These are phyloP conservation scores for Wickerhamomyces canadensis DNA, from an alignment of 805 yeast genomes.

Conservation along the genomic window DNA sequence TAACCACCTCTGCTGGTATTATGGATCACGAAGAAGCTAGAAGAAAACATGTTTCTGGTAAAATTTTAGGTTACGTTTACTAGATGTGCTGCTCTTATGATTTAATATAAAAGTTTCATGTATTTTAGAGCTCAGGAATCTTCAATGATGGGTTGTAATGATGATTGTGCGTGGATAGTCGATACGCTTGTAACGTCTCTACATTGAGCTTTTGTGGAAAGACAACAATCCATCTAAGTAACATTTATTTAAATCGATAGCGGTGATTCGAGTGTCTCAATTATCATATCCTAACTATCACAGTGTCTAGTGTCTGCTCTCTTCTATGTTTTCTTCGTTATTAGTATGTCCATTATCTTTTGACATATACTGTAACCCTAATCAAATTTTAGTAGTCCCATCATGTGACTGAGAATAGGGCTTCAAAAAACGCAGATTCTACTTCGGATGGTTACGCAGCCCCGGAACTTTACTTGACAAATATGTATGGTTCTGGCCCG, in stretches of 20 bases:
- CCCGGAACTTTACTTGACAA: neutral
- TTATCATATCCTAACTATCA: too few species aligned
- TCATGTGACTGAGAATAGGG: constrained; percentile 6
- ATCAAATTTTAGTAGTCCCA: neutral
- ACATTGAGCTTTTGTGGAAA: too few species aligned
- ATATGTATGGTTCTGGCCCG: constrained; percentile 2
- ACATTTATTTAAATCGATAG: too few species aligned
- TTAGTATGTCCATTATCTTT: too few species aligned
- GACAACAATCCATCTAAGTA: too few species aligned
- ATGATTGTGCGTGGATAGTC: too few species aligned
- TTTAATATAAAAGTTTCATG: constrained; percentile 9
- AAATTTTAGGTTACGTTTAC: constrained; percentile 97
- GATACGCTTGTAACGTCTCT: too few species aligned
- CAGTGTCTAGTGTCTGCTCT: too few species aligned
- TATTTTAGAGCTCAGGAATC: constrained; percentile 7
- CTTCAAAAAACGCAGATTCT: neutral
- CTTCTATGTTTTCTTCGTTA: too few species aligned
- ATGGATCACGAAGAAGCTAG: constrained; percentile 99
- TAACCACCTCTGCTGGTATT: constrained; percentile 98
- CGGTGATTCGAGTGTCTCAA: too few species aligned
- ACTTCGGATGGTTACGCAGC: constrained; percentile 4
- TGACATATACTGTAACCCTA: too few species aligned
- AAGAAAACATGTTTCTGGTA: constrained; percentile 99
- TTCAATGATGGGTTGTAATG: too few species aligned
- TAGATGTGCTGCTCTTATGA: constrained; percentile 28